Conservation (phyloP, 192 early-diverging fungal genomes). For the Gaertneriomyces sp. region DNA sequence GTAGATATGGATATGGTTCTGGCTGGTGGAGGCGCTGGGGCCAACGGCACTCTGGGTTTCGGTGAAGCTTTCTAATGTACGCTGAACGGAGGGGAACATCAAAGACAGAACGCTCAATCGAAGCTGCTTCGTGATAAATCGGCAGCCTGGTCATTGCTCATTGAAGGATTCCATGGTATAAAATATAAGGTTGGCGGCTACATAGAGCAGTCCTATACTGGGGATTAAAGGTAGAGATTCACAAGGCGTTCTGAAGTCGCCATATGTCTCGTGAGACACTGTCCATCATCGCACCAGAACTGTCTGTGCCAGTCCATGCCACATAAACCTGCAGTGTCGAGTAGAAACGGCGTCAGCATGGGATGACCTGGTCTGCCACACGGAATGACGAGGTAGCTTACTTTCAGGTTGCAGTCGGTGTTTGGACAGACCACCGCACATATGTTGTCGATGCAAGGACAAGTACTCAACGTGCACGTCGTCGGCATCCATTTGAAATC, state of each 20-base stretch:
- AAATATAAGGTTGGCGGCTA: too few relatives aligned
- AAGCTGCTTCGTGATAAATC: too few relatives aligned
- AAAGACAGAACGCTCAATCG: too few relatives aligned
- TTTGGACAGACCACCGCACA: constrained; percentile 33
- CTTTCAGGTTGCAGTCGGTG: constrained; percentile 29
- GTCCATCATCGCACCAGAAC: constrained; percentile 3
- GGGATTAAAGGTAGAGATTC: background rate
- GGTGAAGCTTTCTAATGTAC: too few relatives aligned
- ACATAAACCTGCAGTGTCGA: constrained; percentile 19
- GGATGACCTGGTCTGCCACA: constrained; percentile 19
- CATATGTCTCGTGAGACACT: constrained; percentile 34
- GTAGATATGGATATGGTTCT: background rate
- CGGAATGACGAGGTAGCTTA: constrained; percentile 1
- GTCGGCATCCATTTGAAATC: constrained; percentile 37
- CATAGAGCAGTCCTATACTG: too few relatives aligned
- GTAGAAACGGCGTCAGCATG: background rate
- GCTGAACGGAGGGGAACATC: too few relatives aligned
- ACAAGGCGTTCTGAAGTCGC: constrained; percentile 43
- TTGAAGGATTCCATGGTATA: too few relatives aligned
- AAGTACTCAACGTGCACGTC: constrained; percentile 38
- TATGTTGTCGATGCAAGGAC: constrained; percentile 43
- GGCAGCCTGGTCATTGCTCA: too few relatives aligned
- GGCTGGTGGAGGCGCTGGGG: background rate
- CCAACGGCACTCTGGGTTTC: too few relatives aligned
- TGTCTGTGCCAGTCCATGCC: constrained; percentile 16